A percentile compares a stretch with the other conserved stretches of the same genome.
phyloP scores from a whole-genome alignment of 306 rosid species.

The Heteromeles arbutifolia region DNA sequence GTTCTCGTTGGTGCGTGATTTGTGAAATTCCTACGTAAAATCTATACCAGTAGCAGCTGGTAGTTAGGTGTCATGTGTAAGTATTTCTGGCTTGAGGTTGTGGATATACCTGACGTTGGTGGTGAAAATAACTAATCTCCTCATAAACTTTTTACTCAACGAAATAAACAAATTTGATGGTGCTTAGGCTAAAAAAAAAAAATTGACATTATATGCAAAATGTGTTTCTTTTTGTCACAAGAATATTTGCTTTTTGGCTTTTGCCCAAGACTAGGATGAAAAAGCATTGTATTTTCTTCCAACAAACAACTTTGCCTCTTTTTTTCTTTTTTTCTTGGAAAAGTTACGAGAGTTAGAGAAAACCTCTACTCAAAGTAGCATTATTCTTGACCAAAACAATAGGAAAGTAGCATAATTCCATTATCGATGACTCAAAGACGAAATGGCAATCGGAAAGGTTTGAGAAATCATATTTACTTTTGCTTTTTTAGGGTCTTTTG shows the following conservation, averaged over 20 bases:
- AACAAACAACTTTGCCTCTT: conserved; percentile 1
- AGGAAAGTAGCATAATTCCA: background rate
- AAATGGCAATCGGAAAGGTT: background rate
- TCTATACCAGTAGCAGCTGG: accelerated
- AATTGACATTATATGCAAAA: background rate
- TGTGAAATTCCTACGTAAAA: too few species aligned
- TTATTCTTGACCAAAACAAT: background rate
- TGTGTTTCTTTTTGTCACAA: background rate
- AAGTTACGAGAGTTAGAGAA: background rate
- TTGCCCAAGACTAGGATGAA: background rate
- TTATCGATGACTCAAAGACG: background rate
- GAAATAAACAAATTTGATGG: too few species aligned
- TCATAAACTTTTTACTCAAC: too few species aligned
- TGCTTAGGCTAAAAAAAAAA: too few species aligned
- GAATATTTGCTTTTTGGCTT: background rate
- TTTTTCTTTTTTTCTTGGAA: background rate
- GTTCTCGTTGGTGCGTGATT: too few species aligned
- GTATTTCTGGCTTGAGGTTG: too few species aligned
- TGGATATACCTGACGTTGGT: too few species aligned
- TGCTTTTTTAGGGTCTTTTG: background rate
- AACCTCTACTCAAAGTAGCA: background rate
- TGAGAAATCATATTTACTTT: background rate
- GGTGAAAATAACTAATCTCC: too few species aligned
- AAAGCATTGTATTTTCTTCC: background rate
- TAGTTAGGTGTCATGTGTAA: too few species aligned